phyloP scores from a whole-genome alignment of 495 filamentous ascomycete species.

The Jackrogersella multiformis region DNA sequence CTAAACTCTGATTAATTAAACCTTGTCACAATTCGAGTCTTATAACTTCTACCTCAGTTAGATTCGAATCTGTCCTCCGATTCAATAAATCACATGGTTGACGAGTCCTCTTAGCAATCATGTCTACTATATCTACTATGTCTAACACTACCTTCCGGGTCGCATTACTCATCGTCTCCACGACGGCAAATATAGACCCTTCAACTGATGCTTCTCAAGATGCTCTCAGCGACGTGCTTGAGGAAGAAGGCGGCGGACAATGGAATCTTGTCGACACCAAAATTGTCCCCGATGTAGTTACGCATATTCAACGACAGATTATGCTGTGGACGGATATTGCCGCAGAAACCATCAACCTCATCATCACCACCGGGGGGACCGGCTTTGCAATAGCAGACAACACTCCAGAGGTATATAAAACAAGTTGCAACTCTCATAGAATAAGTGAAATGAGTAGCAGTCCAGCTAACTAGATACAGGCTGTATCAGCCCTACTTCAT shows the following conservation, averaged over 20 bases:
- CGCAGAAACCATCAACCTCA: conserved; percentile 70
- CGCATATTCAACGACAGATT: conserved; percentile 77
- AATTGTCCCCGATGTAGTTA: conserved; percentile 83
- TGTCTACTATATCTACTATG: too few species aligned
- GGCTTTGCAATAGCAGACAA: conserved; percentile 89
- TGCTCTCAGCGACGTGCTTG: conserved; percentile 73
- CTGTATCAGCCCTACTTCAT: conserved; percentile 81
- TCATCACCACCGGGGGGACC: conserved; percentile 91
- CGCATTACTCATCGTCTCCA: conserved; percentile 88
- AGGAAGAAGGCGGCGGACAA: conserved; percentile 64
- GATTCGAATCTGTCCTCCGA: not conserved
- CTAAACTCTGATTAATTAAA: not conserved
- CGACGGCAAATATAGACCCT: conserved; percentile 87
- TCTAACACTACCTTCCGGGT: conserved; percentile 61
- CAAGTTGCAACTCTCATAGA: not conserved
- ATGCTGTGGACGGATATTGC: conserved; percentile 72
- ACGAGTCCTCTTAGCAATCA: conserved; percentile 14
- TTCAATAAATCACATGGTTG: not conserved
- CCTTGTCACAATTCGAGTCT: not conserved
- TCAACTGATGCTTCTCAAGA: conserved; percentile 76
- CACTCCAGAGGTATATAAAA: conserved; percentile 80
- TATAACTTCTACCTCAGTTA: not conserved
- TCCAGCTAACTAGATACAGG: conserved; percentile 57
- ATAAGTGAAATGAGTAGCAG: not conserved
- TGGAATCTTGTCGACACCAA: conserved; percentile 74